phyloP scores from a whole-genome alignment of 179 eudicot genomes.

The Spinacia oleracea region DNA sequence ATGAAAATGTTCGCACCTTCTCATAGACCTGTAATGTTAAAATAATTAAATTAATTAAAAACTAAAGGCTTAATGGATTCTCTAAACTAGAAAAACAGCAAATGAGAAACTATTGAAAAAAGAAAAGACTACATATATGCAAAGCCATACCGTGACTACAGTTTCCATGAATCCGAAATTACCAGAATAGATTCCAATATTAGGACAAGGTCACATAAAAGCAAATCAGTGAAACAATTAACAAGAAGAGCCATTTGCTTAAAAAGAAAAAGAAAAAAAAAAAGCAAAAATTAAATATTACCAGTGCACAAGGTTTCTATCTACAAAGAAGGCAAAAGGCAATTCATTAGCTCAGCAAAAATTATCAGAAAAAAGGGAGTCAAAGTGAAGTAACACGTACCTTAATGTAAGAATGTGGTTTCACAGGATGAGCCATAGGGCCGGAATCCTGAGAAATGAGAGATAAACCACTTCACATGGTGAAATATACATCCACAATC shows the following conservation, averaged over 20 bases:
- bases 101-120: background rate
- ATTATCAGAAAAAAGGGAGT: background rate
- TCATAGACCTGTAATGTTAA: conserved; percentile 73
- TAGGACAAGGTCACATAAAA: conserved; percentile 3
- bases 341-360: conserved; percentile 15
- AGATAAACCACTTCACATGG: background rate
- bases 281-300: conserved; percentile 27
- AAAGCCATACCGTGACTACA: conserved; percentile 48
- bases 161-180: conserved; percentile 26
- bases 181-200: conserved; percentile 18
- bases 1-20: conserved; percentile 67
- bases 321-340: conserved; percentile 39
- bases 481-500: background rate
- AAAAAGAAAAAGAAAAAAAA: no score
- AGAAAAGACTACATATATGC: background rate
- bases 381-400: conserved; percentile 29
- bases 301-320: conserved; percentile 99
- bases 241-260: conserved; percentile 12
- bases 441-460: conserved; percentile 86
- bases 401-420: conserved; percentile 98
- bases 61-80: conserved; percentile 1
- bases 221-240: conserved; percentile 3
- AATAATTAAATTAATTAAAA: conserved; percentile 19
- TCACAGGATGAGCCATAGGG: conserved; percentile 99
- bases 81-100: background rate